Base-by-base conservation (phyloP, 2,329 filamentous ascomycete genomes). In the Penicillium sumatraense region DNA sequence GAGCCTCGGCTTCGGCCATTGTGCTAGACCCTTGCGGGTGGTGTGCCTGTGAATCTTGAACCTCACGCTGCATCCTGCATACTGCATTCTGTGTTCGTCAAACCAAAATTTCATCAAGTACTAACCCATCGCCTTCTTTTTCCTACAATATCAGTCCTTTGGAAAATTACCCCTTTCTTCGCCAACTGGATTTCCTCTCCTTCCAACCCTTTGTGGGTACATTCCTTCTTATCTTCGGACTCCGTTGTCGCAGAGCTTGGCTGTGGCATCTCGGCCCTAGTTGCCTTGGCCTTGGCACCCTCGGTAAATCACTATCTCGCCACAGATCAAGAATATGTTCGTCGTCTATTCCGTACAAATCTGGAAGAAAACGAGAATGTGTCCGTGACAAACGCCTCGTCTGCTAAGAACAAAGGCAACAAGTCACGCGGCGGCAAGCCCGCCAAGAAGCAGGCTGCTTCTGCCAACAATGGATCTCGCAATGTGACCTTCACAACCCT, bases 281-380 rank as follows among this genome's bases (percentile, higher is more conserved):
- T 93, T 29, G 91, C 89, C 3, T 78, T 95, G 33, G 78, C 85
- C 6, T 75, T 96, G 11, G 83, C 84, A 2, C 83, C 84, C 1
- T 77, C 76, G 3, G 81, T 96, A 16, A 60, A 68, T 5, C 79
- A 79, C 56, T 96, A 95, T 70, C 80, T 92, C 41, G 86, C 95
- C 42, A 96, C 93, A 0, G 95, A 99, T 72, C 93, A 97, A 73
- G 76, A 85, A 41, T 98, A 98, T 72, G 89, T 96, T 2, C 81
- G 89, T 56, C 88, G 86, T 57, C 76, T 93, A 0, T 78, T 96
- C n/a, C 83, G 85, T 57, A 83, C 86, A 62, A 99, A 98, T 70
- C 75, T 98, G 3, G 75, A 81, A 1, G 83, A 63, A 11, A 78
- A 81, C 1, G 83, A 63, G 13, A 78, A 79, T 33, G 46, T 46